Evolutionary conservation across 2,329 filamentous ascomycete genomes (phyloP).

Genomic region (Acarospora socialis): DNA sequence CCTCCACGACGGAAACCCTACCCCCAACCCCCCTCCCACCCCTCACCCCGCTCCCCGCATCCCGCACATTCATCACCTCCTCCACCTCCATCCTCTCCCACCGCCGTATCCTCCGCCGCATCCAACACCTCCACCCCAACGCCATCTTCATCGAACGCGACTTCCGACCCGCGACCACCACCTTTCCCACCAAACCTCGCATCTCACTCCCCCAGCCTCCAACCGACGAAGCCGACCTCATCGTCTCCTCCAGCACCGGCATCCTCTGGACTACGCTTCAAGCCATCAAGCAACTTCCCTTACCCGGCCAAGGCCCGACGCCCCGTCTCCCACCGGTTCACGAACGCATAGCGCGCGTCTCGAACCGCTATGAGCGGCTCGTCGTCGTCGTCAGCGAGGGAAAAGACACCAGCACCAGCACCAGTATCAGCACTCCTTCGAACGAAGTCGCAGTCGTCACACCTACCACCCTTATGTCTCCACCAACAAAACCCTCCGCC

Average conservation of each 20-base stretch:
- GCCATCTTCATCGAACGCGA: slow-evolving; percentile 48
- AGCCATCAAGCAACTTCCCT: slow-evolving; percentile 54
- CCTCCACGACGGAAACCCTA: slow-evolving; percentile 4
- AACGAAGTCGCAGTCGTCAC: slow-evolving; percentile 10
- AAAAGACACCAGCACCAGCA: slow-evolving; percentile 1
- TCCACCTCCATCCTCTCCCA: slow-evolving; percentile 32
- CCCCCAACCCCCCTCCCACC: slow-evolving; percentile 8
- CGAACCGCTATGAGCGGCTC: slow-evolving; percentile 50
- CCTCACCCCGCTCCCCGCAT: slow-evolving; percentile 14
- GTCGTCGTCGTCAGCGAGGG: slow-evolving; percentile 49
- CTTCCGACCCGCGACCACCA: too few species aligned
- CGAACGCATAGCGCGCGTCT: slow-evolving; percentile 39
- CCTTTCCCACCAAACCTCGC: slow-evolving; percentile 9
- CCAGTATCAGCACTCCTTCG: slow-evolving; percentile 7
- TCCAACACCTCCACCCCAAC: slow-evolving; percentile 36
- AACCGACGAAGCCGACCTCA: slow-evolving; percentile 53
- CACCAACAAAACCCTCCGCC: too few species aligned
- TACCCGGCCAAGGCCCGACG: slow-evolving; percentile 44
- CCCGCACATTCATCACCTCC: slow-evolving; percentile 37
- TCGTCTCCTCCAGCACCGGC: slow-evolving; percentile 53
- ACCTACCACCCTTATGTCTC: slow-evolving; percentile 3
- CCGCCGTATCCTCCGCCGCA: slow-evolving; percentile 33
- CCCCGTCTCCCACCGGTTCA: slow-evolving; percentile 32
- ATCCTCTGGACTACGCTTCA: slow-evolving; percentile 58
- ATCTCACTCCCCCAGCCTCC: slow-evolving; percentile 1